These are phyloP conservation scores for Byssoonygena ceratinophila DNA, from an alignment of 2,329 filamentous ascomycete species.

Conservation along the genomic window DNA sequence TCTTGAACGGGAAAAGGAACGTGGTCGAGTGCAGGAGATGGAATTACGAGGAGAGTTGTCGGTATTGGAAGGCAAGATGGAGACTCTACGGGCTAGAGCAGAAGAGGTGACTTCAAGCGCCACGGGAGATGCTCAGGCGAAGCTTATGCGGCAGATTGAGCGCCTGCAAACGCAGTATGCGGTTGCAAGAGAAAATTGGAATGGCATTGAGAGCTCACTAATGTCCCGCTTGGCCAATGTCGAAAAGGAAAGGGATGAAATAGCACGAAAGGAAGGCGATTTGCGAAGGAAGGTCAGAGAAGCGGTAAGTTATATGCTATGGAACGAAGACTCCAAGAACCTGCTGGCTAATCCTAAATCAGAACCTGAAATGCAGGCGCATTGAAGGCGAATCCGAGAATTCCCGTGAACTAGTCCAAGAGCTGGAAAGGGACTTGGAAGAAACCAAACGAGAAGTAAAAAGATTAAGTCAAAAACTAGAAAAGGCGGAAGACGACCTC, in stretches of 20 bases:
- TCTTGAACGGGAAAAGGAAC: constrained; percentile 61
- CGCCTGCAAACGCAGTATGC: constrained; percentile 92
- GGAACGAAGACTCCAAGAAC: background rate
- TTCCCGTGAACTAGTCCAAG: constrained; percentile 38
- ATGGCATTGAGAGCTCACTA: constrained; percentile 81
- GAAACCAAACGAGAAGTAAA: constrained; percentile 52
- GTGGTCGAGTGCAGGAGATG: constrained; percentile 55
- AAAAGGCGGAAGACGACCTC: constrained; percentile 51
- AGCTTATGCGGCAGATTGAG: constrained; percentile 85
- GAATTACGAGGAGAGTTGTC: constrained; percentile 71
- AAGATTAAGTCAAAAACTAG: constrained; percentile 33
- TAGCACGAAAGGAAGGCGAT: constrained; percentile 70
- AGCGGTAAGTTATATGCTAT: constrained; percentile 47
- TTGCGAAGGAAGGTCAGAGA: constrained; percentile 83
- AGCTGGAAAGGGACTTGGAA: constrained; percentile 48
- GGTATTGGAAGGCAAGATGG: constrained; percentile 76
- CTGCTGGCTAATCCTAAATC: background rate
- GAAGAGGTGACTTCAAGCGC: constrained; percentile 82
- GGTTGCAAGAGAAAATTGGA: constrained; percentile 93
- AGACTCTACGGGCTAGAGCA: constrained; percentile 70
- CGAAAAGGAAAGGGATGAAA: constrained; percentile 86
- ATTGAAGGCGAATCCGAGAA: constrained; percentile 75
- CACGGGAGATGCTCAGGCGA: constrained; percentile 73
- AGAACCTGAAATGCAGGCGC: constrained; percentile 57
- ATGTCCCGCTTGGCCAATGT: constrained; percentile 64